Base-by-base conservation (phyloP, 1,284 basidiomycete genomes). In the Takashimella koratensis region DNA sequence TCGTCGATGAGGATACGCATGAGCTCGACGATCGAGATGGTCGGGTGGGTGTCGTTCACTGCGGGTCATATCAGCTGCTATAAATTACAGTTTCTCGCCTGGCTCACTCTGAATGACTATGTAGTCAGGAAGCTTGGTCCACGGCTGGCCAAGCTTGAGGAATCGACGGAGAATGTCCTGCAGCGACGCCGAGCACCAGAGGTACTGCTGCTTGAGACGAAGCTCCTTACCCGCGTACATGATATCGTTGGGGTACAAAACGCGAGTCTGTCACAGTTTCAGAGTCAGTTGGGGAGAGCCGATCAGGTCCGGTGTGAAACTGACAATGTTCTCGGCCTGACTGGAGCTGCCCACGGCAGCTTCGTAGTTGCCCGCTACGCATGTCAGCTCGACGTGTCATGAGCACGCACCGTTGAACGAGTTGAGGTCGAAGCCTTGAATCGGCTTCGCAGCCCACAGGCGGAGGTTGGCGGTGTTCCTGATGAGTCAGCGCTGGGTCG, bases 201-300 rank as follows among this genome's bases (percentile, higher is more conserved):
- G 90, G 77, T 92, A 93, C 76, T 96, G 92, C 68, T 96, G 92
- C 79, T 95, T 94, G 62, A 96, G 81, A 56, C 92, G 85, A 25
- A 95, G 79, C 72, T 92, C 88, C 74, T 95, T 95, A 58, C 92
- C 92, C 54, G 53, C 55, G 5, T 68, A 76, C 67, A 74, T 77
- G 62, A 76, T 76, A 66, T 80, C 79, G 57, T 78, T 78, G 47
- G 79, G 79, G 64, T 80, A 96, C 30, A 95, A 79, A 4, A 93
- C 91, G 12, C 88, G 84, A 2, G 91, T 95, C 68, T 73, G 43
- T 11, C n/a, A n/a, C n/a, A n/a, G n/a, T n/a, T n/a, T n/a, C n/a
- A 45, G 21, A 20, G n/a, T 25, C 40, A 23, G 48, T n/a, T 26
- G 1, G 5, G n/a, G n/a, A 24, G 19, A n/a, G n/a, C n/a, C n/a